Conservation (phyloP, 2,329 filamentous ascomycete species). For the Huntiella moniliformis region DNA sequence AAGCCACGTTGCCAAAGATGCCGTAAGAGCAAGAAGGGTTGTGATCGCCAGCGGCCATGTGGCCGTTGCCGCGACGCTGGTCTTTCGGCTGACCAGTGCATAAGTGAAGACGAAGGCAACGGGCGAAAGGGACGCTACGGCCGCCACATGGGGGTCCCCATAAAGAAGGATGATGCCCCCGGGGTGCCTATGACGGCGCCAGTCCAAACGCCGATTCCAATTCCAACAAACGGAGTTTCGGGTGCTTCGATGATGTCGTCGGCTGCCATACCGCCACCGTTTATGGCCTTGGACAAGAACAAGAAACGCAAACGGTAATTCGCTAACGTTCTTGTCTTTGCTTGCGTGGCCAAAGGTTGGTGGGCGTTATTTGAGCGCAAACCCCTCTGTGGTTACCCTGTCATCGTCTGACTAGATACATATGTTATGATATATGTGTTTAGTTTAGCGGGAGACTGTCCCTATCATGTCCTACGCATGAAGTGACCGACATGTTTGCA, state of each 20-base stretch:
- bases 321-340: background rate
- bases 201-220: constrained; percentile 9
- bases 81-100: constrained; percentile 77
- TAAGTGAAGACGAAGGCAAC: constrained; percentile 96
- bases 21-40: constrained; percentile 98
- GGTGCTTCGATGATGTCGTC: constrained; percentile 22
- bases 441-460: too few species aligned
- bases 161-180: constrained; percentile 36
- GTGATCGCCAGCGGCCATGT: constrained; percentile 88
- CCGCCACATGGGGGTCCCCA: constrained; percentile 49
- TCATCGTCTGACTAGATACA: too few species aligned
- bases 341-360: too few species aligned
- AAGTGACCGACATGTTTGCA: too few species aligned
- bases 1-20: constrained; percentile 96
- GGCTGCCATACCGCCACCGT: constrained; percentile 23
- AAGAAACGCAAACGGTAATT: constrained; percentile 43
- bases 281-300: constrained; percentile 29
- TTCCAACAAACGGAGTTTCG: constrained; percentile 8
- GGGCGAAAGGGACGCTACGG: constrained; percentile 87
- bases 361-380: too few species aligned
- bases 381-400: too few species aligned
- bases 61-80: constrained; percentile 91
- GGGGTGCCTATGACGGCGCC: constrained; percentile 18
- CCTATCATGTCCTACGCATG: too few species aligned
- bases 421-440: too few species aligned